Evolutionary conservation across 176 grass and related monocot species (phyloP).

Genomic region (Zea luxurians): DNA sequence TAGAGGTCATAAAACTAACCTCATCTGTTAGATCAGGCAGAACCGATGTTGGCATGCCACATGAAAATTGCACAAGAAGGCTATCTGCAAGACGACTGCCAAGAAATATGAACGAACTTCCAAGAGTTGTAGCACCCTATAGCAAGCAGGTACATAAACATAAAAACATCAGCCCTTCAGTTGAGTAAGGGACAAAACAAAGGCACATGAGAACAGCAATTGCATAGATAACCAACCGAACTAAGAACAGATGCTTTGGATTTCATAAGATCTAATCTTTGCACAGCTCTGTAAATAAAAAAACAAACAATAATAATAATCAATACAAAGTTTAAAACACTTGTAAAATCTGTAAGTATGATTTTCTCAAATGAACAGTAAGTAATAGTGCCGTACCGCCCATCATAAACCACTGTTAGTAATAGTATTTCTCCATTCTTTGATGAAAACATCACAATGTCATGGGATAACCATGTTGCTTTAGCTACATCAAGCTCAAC

Average conservation of each 20-base stretch:
- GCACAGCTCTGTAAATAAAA: conserved; percentile 68
- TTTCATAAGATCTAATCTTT: conserved; percentile 93
- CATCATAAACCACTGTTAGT: conserved; percentile 80
- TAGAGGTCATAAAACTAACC: conserved; percentile 47
- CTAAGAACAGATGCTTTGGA: conserved; percentile 90
- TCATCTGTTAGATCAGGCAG: conserved; percentile 61
- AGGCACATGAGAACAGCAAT: conserved; percentile 29
- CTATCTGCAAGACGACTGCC: conserved; percentile 91
- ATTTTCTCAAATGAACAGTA: background rate
- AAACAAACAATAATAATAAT: conserved; percentile 4
- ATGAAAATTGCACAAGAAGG: conserved; percentile 92
- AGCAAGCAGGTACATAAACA: conserved; percentile 26
- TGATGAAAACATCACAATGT: conserved; percentile 79
- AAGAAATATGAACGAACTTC: conserved; percentile 91
- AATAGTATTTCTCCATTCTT: conserved; percentile 87
- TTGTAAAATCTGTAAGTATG: background rate
- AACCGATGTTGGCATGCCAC: conserved; percentile 47
- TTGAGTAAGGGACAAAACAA: conserved; percentile 9
- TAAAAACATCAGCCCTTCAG: background rate
- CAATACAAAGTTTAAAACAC: conserved; percentile 28
- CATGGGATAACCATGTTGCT: conserved; percentile 83
- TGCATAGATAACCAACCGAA: conserved; percentile 63
- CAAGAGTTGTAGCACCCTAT: conserved; percentile 78
- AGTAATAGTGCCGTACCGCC: conserved; percentile 48
- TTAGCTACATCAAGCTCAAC: conserved; percentile 93